Evolutionary conservation across 2,329 filamentous ascomycete genomes (phyloP).

Genomic region (Epichloe brachyelytri): DNA sequence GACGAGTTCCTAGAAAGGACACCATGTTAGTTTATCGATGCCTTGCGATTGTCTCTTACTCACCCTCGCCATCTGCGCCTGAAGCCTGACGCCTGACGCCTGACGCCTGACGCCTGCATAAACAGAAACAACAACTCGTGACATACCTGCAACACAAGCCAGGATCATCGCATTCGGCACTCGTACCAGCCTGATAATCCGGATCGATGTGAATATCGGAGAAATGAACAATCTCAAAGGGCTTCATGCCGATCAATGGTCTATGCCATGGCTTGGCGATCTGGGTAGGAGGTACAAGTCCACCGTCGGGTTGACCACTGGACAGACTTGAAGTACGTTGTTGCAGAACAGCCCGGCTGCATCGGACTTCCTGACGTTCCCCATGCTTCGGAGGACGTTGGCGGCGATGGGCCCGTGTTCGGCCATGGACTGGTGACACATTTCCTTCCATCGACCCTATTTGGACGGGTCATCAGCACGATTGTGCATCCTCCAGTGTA

Average conservation of each 20-base stretch:
- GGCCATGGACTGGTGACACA: background rate
- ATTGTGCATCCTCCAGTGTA: no score
- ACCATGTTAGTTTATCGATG: no score
- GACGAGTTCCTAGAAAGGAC: background rate
- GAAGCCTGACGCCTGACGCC: no score
- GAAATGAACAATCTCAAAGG: background rate
- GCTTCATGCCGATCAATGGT: no score
- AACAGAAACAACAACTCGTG: background rate
- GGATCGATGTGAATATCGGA: conserved; percentile 1
- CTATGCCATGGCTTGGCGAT: rapidly evolving
- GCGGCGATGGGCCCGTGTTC: background rate
- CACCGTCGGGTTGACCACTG: background rate
- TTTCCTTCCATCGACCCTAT: background rate
- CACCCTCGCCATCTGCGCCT: no score
- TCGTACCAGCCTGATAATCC: background rate
- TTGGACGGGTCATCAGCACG: no score
- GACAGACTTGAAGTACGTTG: background rate
- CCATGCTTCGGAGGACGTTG: background rate
- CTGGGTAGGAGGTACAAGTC: background rate
- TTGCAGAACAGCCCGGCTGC: background rate
- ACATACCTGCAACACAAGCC: conserved; percentile 7
- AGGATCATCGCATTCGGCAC: conserved; percentile 10
- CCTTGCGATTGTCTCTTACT: no score
- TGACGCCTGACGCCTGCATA: background rate
- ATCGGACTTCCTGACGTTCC: background rate